These are phyloP conservation scores for Phyllosticta citriasiana DNA, from an alignment of 2,329 filamentous ascomycete species.

Conservation along the genomic window DNA sequence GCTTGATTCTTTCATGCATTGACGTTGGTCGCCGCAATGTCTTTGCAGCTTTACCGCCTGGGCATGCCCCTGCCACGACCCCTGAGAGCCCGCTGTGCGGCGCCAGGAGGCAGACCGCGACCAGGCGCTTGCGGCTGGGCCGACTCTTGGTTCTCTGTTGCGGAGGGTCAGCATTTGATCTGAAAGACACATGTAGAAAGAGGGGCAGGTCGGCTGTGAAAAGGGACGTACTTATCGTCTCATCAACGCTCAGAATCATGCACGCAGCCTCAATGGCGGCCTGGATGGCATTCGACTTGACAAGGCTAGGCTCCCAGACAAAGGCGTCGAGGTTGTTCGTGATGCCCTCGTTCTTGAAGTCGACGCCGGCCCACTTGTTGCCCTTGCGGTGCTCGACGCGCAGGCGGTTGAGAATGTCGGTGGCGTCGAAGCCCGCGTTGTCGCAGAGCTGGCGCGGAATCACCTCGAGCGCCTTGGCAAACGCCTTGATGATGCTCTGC, in stretches of 20 bases:
- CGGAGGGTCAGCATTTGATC: not conserved
- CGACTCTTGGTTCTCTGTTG: slow-evolving; percentile 75
- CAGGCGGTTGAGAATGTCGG: slow-evolving; percentile 92
- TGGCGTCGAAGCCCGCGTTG: slow-evolving; percentile 96
- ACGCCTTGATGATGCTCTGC: slow-evolving; percentile 94
- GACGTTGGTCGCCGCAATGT: too few species aligned
- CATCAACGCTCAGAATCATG: slow-evolving; percentile 90
- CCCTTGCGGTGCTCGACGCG: slow-evolving; percentile 94
- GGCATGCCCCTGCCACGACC: slow-evolving; percentile 83
- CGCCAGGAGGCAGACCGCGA: slow-evolving; percentile 51
- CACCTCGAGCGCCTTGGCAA: slow-evolving; percentile 93
- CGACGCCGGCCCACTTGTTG: slow-evolving; percentile 88
- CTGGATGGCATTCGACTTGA: slow-evolving; percentile 96
- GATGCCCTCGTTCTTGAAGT: slow-evolving; percentile 86
- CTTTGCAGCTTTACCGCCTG: slow-evolving; percentile 45
- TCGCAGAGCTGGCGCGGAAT: slow-evolving; percentile 96
- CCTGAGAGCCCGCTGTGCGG: slow-evolving; percentile 79
- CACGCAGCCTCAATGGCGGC: slow-evolving; percentile 92
- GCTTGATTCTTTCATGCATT: too few species aligned
- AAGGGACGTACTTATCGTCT: slow-evolving; percentile 62
- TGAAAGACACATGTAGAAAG: not conserved
- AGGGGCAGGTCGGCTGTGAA: slow-evolving; percentile 18
- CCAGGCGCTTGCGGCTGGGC: slow-evolving; percentile 70
- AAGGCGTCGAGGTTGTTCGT: slow-evolving; percentile 91
- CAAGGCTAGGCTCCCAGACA: slow-evolving; percentile 92